These are phyloP conservation scores for Blastobotrys americana DNA, from an alignment of 805 yeast genomes.

Conservation along the genomic window DNA sequence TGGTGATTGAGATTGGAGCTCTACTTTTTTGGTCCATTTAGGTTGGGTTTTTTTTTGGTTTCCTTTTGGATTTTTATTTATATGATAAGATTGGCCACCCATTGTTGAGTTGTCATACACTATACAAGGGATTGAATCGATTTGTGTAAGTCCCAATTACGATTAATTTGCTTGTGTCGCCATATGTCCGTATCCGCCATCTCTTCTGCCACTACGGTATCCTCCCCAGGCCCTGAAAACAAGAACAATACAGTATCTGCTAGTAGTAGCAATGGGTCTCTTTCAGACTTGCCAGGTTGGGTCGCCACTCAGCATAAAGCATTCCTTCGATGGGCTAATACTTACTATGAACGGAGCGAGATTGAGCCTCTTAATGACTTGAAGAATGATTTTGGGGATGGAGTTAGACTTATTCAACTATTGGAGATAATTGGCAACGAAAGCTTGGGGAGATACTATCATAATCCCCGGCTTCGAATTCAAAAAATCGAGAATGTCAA, in stretches of 20 bases:
- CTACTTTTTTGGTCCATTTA: too few species aligned
- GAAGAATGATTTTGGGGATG: constrained; percentile 27
- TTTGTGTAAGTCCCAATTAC: too few species aligned
- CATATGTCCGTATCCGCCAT: neutral
- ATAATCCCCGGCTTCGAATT: constrained; percentile 30
- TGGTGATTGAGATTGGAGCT: too few species aligned
- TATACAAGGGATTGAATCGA: too few species aligned
- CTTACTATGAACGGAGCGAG: constrained; percentile 26
- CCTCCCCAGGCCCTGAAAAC: neutral
- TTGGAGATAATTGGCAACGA: constrained; percentile 33
- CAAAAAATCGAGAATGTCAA: constrained; percentile 35
- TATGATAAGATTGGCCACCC: too few species aligned
- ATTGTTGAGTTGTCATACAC: too few species aligned
- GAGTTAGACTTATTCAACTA: constrained; percentile 32
- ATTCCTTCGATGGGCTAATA: constrained; percentile 35
- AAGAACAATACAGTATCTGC: neutral
- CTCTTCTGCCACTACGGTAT: neutral
- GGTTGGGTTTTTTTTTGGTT: too few species aligned
- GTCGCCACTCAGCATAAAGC: constrained; percentile 35
- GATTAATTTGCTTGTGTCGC: too few species aligned
- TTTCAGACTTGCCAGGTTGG: constrained; percentile 31
- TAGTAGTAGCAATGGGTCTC: constrained; percentile 1
- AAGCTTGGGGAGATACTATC: constrained; percentile 29
- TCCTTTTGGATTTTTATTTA: too few species aligned
- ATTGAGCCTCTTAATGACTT: constrained; percentile 24